Percentiles rank a stretch among this genome's conserved stretches.
These are phyloP conservation scores for Aspergillus steynii DNA, from an alignment of 495 filamentous ascomycete genomes.

Conservation along the genomic window DNA sequence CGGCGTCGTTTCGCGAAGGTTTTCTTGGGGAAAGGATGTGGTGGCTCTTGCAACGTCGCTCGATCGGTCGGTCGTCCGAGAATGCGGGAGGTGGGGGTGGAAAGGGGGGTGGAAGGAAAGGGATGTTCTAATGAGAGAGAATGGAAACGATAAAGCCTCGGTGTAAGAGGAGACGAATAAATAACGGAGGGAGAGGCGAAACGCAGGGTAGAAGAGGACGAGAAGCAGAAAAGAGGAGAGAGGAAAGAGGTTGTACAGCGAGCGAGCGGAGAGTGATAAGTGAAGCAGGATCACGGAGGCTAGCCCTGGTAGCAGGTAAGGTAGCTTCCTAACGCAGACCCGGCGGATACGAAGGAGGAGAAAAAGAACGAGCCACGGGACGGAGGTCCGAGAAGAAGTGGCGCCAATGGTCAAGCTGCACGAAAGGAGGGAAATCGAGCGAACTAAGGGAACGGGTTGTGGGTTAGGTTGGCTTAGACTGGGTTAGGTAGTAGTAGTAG, in stretches of 20 bases:
- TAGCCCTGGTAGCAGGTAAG: conserved; percentile 14
- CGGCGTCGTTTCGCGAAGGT: conserved; percentile 15
- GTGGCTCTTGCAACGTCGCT: conserved; percentile 23
- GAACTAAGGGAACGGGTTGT: background rate
- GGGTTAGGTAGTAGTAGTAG: background rate
- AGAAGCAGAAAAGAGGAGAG: conserved; percentile 16
- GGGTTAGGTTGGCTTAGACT: background rate
- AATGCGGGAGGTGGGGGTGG: conserved; percentile 12
- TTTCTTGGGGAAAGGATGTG: conserved; percentile 12
- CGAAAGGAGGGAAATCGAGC: background rate
- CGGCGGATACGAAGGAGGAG: conserved; percentile 24
- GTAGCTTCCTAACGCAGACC: conserved; percentile 21
- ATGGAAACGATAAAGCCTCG: conserved; percentile 4
- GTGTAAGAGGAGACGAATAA: conserved; percentile 12
- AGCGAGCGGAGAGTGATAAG: background rate
- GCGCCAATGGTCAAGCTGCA: conserved; percentile 17
- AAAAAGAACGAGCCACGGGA: conserved; percentile 27
- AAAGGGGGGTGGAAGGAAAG: conserved; percentile 7
- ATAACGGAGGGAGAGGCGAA: conserved; percentile 14
- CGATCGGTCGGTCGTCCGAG: conserved; percentile 13
- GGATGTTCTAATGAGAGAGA: conserved; percentile 16
- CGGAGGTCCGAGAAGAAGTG: conserved; percentile 25
- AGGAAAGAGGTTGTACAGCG: conserved; percentile 26
- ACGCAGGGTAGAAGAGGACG: conserved; percentile 15
- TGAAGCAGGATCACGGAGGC: conserved; percentile 20